Evolutionary conservation across 1,284 basidiomycete species (phyloP).

Genomic region (Malassezia brasiliensis): DNA sequence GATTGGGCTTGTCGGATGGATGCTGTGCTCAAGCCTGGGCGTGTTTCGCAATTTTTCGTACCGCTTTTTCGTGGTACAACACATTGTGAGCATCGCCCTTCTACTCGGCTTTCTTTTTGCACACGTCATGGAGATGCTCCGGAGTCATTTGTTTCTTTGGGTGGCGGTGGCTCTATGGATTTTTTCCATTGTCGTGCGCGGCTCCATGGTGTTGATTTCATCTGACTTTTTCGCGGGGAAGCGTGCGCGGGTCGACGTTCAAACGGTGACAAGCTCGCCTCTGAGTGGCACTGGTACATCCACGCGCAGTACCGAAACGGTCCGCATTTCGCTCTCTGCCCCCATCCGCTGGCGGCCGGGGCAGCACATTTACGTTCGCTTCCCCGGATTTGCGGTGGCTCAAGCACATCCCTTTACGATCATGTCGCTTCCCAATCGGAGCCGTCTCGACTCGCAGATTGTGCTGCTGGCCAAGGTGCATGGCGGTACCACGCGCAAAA

Average conservation of each 20-base stretch:
- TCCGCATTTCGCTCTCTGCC: conserved; percentile 3
- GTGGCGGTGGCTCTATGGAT: conserved; percentile 9
- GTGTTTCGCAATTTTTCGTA: conserved; percentile 35
- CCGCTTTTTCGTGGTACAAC: conserved; percentile 40
- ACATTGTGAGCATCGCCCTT: conserved; percentile 27
- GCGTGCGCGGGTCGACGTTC: conserved; percentile 8
- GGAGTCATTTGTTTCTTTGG: conserved; percentile 5
- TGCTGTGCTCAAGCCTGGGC: conserved; percentile 29
- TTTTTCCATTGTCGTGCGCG: conserved; percentile 5
- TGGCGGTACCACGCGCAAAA: background rate
- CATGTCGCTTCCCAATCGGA: conserved; percentile 4
- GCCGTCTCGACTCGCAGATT: background rate
- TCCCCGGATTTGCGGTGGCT: conserved; percentile 3
- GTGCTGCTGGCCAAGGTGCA: background rate
- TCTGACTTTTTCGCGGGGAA: conserved; percentile 8
- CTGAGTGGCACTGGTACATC: background rate
- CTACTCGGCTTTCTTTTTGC: conserved; percentile 25
- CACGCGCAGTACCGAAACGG: background rate
- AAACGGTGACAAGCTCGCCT: background rate
- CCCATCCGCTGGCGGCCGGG: conserved; percentile 14
- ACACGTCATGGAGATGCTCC: conserved; percentile 7
- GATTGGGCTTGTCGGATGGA: conserved; percentile 20
- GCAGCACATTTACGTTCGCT: conserved; percentile 16
- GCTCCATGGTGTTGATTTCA: conserved; percentile 5
- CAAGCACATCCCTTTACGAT: conserved; percentile 14